Evolutionary conservation across 371 early-diverging fungal genomes (phyloP), one percentile per base, ranked within the genome.

Genomic region (Lichtheimia ornata): DNA sequence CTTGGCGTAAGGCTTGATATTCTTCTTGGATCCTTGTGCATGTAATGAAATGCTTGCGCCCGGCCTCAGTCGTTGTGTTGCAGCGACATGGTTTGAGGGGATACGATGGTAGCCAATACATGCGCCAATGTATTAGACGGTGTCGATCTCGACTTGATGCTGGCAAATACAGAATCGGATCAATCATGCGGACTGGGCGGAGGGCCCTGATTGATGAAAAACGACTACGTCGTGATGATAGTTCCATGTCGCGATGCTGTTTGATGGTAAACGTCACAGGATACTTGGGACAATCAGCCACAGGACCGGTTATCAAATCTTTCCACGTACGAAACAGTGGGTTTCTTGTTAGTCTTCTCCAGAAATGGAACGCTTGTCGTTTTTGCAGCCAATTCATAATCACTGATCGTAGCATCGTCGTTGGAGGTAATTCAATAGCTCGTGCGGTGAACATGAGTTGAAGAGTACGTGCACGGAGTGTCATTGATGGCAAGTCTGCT

Each of bases 121-220:
- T 24, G 18, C 58, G 50, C 58, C 58, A 58, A 25, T 58, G 41
- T 12, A 57, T 17, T 20, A 57, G 47, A 4, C 58, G 58, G 22
- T 58, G 58, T 1, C 50, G 58, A 18, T 42, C 47, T 14, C n/a
- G 24, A 11, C 5, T 30, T 22, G 47, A 12, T 12, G 11, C 24
- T 0, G 58, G 58, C 11, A 58, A 30, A 14, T 27, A 49, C 11
- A 49, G 12, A 27, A 58, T 22, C 27, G 58, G 58, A 20, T 58
- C 58, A 15, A n/a, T 22, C 9, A 9, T 30, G 18, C 56, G 42
- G 1, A 15, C 2, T 11, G 56, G 41, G 1, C 17, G 56, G 5
- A 27, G 15, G 14, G 41, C 41, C 24, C 24, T 25, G 18, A 53
- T 25, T 9, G 53, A 2, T 14, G 53, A 14, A 3, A 27, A 27